Base-by-base conservation (phyloP, 352 stramenopile genomes). In the Phytophthora brassicae region DNA sequence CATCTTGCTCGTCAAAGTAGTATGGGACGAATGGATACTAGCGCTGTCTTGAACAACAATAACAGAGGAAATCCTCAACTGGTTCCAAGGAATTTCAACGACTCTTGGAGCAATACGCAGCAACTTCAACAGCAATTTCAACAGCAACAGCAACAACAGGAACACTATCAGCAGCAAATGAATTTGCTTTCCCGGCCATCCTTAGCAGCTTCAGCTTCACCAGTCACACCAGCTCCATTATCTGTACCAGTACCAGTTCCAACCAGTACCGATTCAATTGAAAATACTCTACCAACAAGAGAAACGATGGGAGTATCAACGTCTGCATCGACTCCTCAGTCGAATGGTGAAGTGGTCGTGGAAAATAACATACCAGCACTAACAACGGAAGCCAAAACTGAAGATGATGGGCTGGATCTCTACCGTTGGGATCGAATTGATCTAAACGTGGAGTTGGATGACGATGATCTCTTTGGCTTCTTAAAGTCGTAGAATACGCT, bases 401-500 rank as follows among this genome's bases (percentile, higher is more conserved):
- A 88, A 0, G 68, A 81, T 50, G 83, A 92, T 20, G 60, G 75
- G 22, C 60, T 92, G 51, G 83, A 92, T 74, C 65, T 86, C 23
- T 90, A 89, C 54, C 81, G 77, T 20, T 93, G 84, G 84, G 81
- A 92, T 55, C 75, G 81, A 52, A 89, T 94, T 60, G 81, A 93
- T 60, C 66, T 92, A 35, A 88, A 94, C 59, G 84, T 92, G 61
- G 81, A 75, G 57, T 70, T 95, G 56, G 82, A 89, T 68, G 86
- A 94, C 48, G 82, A 93, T 57, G 86, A 95, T 63, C 71, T 95
- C 14, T 95, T 95, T 49, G 77, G 83, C 29, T 95, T 95, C 72
- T 55, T 95, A 26, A 91, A 90, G 66, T 87, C 86, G 47, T 91
- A 81, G 71, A 19, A 19, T 64, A 53, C 43, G 26, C 33, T 56